phyloP scores from a whole-genome alignment of 257 asterid genomes.

The Nicotiana sylvestris region DNA sequence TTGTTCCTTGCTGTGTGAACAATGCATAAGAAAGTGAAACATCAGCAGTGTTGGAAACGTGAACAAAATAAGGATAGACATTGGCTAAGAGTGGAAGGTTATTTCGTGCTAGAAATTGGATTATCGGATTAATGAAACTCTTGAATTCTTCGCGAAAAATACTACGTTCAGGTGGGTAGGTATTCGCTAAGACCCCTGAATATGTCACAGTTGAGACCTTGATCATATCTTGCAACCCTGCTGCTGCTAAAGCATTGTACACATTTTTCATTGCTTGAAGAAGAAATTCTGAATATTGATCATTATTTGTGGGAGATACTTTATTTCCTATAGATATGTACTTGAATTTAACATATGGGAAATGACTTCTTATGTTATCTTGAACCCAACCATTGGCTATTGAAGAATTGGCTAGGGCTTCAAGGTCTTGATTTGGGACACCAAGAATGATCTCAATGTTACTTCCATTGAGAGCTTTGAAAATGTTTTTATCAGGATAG shows the following conservation, averaged over 20 bases:
- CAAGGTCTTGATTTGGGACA: constrained; percentile 22
- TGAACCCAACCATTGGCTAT: constrained; percentile 33
- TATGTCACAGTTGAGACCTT: constrained; percentile 31
- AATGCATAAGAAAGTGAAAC: constrained; percentile 18
- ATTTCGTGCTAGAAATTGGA: constrained; percentile 15
- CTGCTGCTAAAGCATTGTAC: constrained; percentile 5
- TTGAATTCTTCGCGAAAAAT: constrained; percentile 6
- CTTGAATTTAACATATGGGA: constrained; percentile 21
- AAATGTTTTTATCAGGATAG: constrained; percentile 8
- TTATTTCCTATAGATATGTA: constrained; percentile 43
- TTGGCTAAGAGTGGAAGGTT: constrained; percentile 29
- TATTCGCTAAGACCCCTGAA: constrained; percentile 5
- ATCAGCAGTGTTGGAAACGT: not conserved
- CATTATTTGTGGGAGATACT: not conserved
- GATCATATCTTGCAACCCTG: constrained; percentile 17
- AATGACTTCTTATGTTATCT: constrained; percentile 6
- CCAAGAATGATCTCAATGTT: constrained; percentile 30
- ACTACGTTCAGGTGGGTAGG: constrained; percentile 31
- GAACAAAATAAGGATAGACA: constrained; percentile 27
- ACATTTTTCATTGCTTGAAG: constrained; percentile 32
- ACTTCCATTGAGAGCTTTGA: constrained; percentile 32
- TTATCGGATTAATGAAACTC: constrained; percentile 14
- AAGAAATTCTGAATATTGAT: not conserved
- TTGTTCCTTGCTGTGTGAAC: constrained; percentile 17
- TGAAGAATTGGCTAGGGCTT: constrained; percentile 13